phyloP scores from a whole-genome alignment of 1,284 basidiomycete species.

The Ustilago esculenta region DNA sequence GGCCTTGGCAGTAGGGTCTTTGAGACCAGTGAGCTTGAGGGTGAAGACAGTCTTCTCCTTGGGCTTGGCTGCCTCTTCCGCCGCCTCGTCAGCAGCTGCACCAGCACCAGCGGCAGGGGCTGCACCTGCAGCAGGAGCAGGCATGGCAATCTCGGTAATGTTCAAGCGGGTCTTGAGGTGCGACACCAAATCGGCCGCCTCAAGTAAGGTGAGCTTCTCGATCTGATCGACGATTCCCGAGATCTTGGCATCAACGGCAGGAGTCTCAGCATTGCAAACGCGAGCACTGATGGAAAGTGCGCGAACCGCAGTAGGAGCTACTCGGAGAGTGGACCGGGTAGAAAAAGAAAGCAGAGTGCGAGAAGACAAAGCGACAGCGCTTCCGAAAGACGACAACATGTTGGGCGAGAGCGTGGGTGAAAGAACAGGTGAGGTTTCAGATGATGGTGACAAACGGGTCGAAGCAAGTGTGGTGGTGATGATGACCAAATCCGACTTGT shows the following conservation, averaged over 20 bases:
- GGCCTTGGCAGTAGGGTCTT: constrained; percentile 73
- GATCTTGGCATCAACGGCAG: constrained; percentile 73
- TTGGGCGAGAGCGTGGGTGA: neutral
- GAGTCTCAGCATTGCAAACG: constrained; percentile 17
- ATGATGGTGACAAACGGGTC: too few species aligned
- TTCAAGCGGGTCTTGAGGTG: constrained; percentile 93
- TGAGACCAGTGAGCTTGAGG: constrained; percentile 72
- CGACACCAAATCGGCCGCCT: constrained; percentile 95
- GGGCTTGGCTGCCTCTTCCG: constrained; percentile 82
- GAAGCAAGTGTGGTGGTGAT: neutral
- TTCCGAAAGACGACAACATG: constrained; percentile 21
- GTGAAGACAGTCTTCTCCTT: constrained; percentile 99
- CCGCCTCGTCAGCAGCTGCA: constrained; percentile 46
- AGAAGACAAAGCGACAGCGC: constrained; percentile 33
- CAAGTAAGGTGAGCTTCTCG: constrained; percentile 85
- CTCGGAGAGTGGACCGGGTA: neutral
- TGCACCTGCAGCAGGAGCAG: constrained; percentile 74
- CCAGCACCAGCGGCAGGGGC: constrained; percentile 28
- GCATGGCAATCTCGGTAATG: constrained; percentile 97
- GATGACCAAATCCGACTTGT: constrained; percentile 3
- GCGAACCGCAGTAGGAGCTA: constrained; percentile 13
- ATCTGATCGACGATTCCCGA: constrained; percentile 91
- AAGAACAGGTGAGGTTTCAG: too few species aligned
- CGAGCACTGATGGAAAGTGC: constrained; percentile 9
- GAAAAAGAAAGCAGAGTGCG: constrained; percentile 8